Evolutionary conservation across 108 stramenopile genomes (phyloP).

Genomic region (Cylindrotheca fusiformis): DNA sequence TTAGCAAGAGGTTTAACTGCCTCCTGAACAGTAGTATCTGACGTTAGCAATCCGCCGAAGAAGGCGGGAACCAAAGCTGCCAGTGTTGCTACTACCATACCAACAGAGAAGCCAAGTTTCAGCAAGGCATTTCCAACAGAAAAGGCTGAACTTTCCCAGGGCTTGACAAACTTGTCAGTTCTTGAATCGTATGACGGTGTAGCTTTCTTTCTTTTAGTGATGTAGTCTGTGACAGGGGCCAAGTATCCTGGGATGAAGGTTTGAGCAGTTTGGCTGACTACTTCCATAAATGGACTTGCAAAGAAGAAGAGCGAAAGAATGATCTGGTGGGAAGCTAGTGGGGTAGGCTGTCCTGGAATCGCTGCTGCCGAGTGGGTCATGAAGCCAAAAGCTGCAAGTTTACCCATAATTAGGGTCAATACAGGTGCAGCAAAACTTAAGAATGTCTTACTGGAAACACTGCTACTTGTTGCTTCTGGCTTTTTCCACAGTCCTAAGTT

Average conservation of each 20-base stretch:
- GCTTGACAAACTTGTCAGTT: conserved; percentile 23
- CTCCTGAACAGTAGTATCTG: conserved; percentile 57
- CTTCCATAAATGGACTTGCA: conserved; percentile 84
- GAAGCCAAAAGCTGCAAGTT: conserved; percentile 86
- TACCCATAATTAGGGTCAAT: conserved; percentile 79
- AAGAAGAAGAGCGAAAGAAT: conserved; percentile 81
- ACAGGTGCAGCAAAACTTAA: conserved; percentile 83
- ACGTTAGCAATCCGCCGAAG: conserved; percentile 60
- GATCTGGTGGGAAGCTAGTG: conserved; percentile 84
- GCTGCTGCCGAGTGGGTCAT: conserved; percentile 85
- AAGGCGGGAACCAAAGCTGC: conserved; percentile 70
- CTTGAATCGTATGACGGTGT: conserved; percentile 23
- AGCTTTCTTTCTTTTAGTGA: conserved; percentile 6
- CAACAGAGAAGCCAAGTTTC: conserved; percentile 55
- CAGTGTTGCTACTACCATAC: conserved; percentile 52
- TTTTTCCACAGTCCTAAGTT: conserved; percentile 27
- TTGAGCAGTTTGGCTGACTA: conserved; percentile 83
- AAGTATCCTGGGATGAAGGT: conserved; percentile 66
- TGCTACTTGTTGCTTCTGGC: conserved; percentile 29
- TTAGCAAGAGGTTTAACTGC: conserved; percentile 76
- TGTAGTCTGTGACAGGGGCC: conserved; percentile 44
- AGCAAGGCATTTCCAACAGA: conserved; percentile 50
- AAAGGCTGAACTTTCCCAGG: conserved; percentile 46
- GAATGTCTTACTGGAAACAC: conserved; percentile 56
- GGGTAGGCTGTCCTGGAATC: conserved; percentile 76